Evolutionary conservation across 164 flowering plant genomes (phyloP).

Genomic region (Aristolochia fimbriata): DNA sequence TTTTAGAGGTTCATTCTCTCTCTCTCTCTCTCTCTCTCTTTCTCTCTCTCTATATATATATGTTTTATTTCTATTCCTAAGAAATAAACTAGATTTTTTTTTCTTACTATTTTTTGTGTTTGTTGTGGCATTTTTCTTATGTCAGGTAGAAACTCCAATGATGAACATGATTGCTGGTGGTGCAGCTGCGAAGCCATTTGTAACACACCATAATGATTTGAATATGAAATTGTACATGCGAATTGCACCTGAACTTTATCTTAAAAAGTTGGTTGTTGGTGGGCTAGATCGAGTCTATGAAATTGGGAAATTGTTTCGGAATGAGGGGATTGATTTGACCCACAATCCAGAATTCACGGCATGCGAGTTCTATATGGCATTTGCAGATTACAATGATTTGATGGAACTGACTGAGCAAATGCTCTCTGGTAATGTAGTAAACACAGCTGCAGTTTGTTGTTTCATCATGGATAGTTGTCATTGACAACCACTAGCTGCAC

Average conservation of each 20-base stretch:
- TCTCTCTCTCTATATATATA: constrained; percentile 7
- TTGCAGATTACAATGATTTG: constrained; percentile 86
- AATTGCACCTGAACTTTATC: constrained; percentile 91
- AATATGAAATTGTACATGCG: constrained; percentile 82
- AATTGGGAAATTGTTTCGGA: constrained; percentile 92
- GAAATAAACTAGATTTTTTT: not conserved
- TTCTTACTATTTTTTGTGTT: not conserved
- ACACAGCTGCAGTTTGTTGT: too few relatives aligned
- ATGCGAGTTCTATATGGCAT: constrained; percentile 97
- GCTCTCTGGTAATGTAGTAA: constrained; percentile 52
- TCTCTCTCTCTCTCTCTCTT: constrained; percentile 12
- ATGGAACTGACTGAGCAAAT: constrained; percentile 83
- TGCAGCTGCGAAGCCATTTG: constrained; percentile 94
- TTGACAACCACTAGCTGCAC: too few relatives aligned
- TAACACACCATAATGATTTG: constrained; percentile 84
- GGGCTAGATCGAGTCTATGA: constrained; percentile 90
- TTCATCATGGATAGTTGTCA: too few relatives aligned
- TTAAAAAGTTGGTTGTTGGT: constrained; percentile 88
- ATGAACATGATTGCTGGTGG: constrained; percentile 99
- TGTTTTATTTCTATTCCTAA: not conserved
- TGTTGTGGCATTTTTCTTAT: not conserved
- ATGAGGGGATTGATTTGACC: constrained; percentile 93
- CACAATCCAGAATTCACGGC: constrained; percentile 97
- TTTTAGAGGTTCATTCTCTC: constrained; percentile 71
- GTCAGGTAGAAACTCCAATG: constrained; percentile 97